Evolutionary conservation across 306 rosid species (phyloP).

Genomic region (Prosopis cineraria): DNA sequence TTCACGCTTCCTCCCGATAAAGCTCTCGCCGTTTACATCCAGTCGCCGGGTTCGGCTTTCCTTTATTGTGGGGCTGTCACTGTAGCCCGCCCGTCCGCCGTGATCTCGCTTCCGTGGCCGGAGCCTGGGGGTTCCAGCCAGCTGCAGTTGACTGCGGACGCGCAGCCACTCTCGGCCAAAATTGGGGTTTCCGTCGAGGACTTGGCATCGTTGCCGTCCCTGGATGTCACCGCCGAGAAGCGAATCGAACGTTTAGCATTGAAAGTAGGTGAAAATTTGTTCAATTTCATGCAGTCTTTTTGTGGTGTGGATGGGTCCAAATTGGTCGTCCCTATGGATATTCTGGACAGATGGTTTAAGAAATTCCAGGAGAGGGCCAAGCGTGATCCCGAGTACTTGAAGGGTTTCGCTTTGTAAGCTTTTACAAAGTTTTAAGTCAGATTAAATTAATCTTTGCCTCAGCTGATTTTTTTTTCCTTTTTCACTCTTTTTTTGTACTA

Average conservation of each 20-base stretch:
- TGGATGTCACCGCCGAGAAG: slow-evolving; percentile 72
- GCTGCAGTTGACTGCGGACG: slow-evolving; percentile 69
- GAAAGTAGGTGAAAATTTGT: slow-evolving; percentile 87
- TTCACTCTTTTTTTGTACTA: neutral
- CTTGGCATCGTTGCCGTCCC: slow-evolving; percentile 76
- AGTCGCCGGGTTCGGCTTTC: slow-evolving; percentile 85
- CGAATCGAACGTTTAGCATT: slow-evolving; percentile 71
- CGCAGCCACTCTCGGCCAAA: slow-evolving; percentile 73
- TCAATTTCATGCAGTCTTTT: slow-evolving; percentile 92
- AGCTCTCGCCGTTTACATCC: slow-evolving; percentile 87
- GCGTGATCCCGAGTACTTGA: slow-evolving; percentile 85
- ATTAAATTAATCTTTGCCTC: neutral
- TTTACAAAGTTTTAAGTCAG: neutral
- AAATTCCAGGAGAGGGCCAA: slow-evolving; percentile 81
- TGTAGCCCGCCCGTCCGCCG: slow-evolving; percentile 78
- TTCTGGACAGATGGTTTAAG: slow-evolving; percentile 92
- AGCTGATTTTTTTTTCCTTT: neutral
- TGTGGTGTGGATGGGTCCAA: slow-evolving; percentile 86
- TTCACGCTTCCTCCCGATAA: slow-evolving; percentile 91
- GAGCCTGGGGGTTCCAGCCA: slow-evolving; percentile 53
- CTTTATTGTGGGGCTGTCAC: slow-evolving; percentile 82
- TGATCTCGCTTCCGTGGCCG: slow-evolving; percentile 74
- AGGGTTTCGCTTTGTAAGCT: slow-evolving; percentile 61
- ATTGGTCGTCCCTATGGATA: slow-evolving; percentile 92
- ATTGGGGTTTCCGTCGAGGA: slow-evolving; percentile 93